Base-by-base conservation (phyloP, 202 grass and related monocot genomes). In the Cymbopogon flexuosus region DNA sequence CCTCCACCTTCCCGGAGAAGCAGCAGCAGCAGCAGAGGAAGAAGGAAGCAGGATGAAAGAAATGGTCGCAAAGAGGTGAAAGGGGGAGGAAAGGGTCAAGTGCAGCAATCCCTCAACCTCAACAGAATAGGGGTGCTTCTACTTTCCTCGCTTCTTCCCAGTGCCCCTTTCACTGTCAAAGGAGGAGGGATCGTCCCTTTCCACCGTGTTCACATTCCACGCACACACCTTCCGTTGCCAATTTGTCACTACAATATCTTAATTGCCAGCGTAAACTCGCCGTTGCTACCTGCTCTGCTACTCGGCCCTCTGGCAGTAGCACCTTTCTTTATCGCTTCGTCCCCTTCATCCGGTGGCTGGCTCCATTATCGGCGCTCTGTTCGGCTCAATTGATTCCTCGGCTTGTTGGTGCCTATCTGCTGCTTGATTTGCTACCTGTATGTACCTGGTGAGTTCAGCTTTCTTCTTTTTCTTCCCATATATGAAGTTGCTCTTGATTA, bases 391-490 rank as follows among this genome's bases (percentile, higher is more conserved):
- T 3, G 5, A 33, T 36, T 29, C 59, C 43, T 57, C 34, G 56
- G 30, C 34, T 45, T 52, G 11, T 3, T 49, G 7, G 6, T 43
- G 51, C 31, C 68, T 30, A 2, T 47, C 59, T 34, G 22, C 59
- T 68, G 49, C 80, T 39, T 72, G 21, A 22, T 57, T 66, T 73
- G 56, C 67, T 79, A 13, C 22, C 22, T 24, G 34, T 5, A 4
- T 37, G 52, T 57, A 23, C 68, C 68, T 79, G 76, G 83, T 84
- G 68, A 79, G 75, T 88, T 79, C 29, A 68, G 21, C 22, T 59
- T 67, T 61, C 9, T 19, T 86, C 58, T 14, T 61, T 42, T 29
- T 39, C 37, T n/a, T 45, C 33, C 23, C 33, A 6, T 1, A 22
- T 58, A 58, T 3, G 0, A 22, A 30, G 56, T 70, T 77, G 19